A percentile compares a stretch with the other conserved stretches of the same genome.
These are phyloP conservation scores for Boletus rex-veris DNA, from an alignment of 768 basidiomycete species.

Conservation along the genomic window DNA sequence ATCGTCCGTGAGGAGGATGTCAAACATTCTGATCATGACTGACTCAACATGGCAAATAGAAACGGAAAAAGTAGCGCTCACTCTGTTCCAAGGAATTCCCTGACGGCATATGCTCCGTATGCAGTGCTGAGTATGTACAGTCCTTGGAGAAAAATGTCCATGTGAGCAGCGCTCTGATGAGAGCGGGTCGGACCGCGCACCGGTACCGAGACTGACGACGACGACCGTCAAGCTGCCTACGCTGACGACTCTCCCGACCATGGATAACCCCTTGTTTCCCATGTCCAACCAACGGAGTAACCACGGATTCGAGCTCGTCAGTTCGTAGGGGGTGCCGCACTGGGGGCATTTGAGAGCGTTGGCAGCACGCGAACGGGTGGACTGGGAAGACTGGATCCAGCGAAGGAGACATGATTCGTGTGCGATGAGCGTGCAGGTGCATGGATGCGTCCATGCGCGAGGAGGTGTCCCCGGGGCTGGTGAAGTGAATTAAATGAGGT, in stretches of 20 bases:
- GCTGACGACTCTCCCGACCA: slow-evolving; percentile 50
- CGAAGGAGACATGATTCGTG: slow-evolving; percentile 76
- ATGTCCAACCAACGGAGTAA: slow-evolving; percentile 48
- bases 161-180: neutral
- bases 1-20: slow-evolving; percentile 62
- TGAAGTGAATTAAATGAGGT: neutral
- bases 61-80: slow-evolving; percentile 26
- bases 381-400: slow-evolving; percentile 75
- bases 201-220: slow-evolving; percentile 55
- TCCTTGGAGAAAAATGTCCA: slow-evolving; percentile 30
- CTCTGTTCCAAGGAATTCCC: slow-evolving; percentile 68
- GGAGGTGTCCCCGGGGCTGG: slow-evolving; percentile 47
- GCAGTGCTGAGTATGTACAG: slow-evolving; percentile 51
- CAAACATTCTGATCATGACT: slow-evolving; percentile 48
- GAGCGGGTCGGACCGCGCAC: slow-evolving; percentile 37
- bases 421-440: slow-evolving; percentile 74
- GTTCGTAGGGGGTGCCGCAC: slow-evolving; percentile 61
- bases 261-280: slow-evolving; percentile 49
- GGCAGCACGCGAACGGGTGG: slow-evolving; percentile 45
- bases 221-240: slow-evolving; percentile 48
- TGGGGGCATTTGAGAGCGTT: slow-evolving; percentile 82
- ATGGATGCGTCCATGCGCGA: slow-evolving; percentile 73
- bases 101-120: slow-evolving; percentile 72
- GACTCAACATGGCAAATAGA: neutral
- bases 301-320: slow-evolving; percentile 61